phyloP scores from a whole-genome alignment of 2,329 filamentous ascomycete genomes.

The Ceratocystis albifundus region DNA sequence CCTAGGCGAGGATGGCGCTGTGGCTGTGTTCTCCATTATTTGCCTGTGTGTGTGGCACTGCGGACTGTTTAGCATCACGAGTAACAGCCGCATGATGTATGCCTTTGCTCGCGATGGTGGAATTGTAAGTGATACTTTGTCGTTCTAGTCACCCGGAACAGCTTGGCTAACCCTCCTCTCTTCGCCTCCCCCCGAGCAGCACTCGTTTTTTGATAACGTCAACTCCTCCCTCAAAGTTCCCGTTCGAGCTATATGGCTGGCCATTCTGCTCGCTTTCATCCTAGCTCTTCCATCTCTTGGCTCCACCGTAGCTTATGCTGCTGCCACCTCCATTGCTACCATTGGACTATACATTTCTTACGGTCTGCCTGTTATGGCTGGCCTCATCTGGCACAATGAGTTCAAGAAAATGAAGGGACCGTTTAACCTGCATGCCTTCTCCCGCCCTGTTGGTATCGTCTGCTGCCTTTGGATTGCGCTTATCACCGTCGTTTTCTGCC shows the following conservation, averaged over 20 bases:
- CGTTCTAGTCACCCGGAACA: not conserved
- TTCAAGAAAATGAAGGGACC: constrained; percentile 43
- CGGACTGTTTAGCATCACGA: constrained; percentile 46
- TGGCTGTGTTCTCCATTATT: constrained; percentile 44
- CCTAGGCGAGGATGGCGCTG: constrained; percentile 44
- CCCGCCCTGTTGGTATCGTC: constrained; percentile 37
- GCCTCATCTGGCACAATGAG: constrained; percentile 39
- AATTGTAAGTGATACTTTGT: constrained; percentile 30
- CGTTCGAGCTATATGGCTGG: constrained; percentile 45
- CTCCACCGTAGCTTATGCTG: constrained; percentile 43
- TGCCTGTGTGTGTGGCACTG: constrained; percentile 52
- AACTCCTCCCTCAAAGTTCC: constrained; percentile 40
- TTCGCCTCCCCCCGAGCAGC: constrained; percentile 26
- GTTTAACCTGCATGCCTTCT: constrained; percentile 40
- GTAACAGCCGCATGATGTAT: constrained; percentile 49
- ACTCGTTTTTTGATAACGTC: constrained; percentile 43
- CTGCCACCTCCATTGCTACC: constrained; percentile 48
- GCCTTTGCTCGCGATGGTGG: constrained; percentile 46
- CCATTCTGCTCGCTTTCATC: constrained; percentile 42
- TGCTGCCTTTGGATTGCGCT: constrained; percentile 43
- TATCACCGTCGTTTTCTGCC: constrained; percentile 47
- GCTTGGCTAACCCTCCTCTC: not conserved
- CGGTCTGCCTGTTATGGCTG: constrained; percentile 45
- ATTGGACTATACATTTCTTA: constrained; percentile 49
- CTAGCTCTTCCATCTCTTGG: constrained; percentile 46